phyloP scores from a whole-genome alignment of 805 yeast species.

The Scheffersomyces stipitis region DNA sequence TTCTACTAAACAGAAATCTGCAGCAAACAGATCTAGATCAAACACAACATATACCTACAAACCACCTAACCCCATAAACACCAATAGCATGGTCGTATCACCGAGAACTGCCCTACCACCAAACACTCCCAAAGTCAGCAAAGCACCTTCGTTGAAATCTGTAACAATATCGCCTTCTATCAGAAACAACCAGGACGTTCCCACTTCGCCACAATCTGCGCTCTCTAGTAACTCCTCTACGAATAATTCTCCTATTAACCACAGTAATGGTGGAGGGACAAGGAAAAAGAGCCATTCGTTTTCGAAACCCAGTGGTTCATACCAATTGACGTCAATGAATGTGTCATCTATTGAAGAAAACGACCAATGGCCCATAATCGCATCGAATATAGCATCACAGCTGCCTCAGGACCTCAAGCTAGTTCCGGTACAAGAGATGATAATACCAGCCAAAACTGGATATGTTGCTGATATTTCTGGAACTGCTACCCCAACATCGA shows the following conservation, averaged over 20 bases:
- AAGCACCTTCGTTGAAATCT: conserved; percentile 38
- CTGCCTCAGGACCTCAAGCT: not conserved
- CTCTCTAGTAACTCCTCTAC: conserved; percentile 6
- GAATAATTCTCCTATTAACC: not conserved
- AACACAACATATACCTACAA: conserved; percentile 19
- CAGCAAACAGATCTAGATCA: conserved; percentile 16
- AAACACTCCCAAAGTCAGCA: conserved; percentile 16
- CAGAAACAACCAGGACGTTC: conserved; percentile 9
- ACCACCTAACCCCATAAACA: conserved; percentile 13
- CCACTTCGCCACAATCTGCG: conserved; percentile 18
- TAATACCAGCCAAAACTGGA: too few relatives aligned
- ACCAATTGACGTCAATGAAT: conserved; percentile 2
- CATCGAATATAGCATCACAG: not conserved
- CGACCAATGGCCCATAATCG: conserved; percentile 4
- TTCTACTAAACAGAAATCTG: not conserved
- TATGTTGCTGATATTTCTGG: too few relatives aligned
- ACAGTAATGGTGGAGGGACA: not conserved
- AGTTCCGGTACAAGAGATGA: not conserved
- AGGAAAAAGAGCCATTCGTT: conserved; percentile 17
- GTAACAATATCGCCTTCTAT: conserved; percentile 39
- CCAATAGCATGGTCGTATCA: conserved; percentile 11
- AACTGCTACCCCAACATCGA: too few relatives aligned
- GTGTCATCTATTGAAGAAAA: conserved; percentile 4
- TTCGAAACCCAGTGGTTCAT: conserved; percentile 1
- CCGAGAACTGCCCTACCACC: conserved; percentile 9